Evolutionary conservation across 495 filamentous ascomycete species (phyloP), one percentile per base, ranked within the genome.

Genomic region (Letharia lupina): DNA sequence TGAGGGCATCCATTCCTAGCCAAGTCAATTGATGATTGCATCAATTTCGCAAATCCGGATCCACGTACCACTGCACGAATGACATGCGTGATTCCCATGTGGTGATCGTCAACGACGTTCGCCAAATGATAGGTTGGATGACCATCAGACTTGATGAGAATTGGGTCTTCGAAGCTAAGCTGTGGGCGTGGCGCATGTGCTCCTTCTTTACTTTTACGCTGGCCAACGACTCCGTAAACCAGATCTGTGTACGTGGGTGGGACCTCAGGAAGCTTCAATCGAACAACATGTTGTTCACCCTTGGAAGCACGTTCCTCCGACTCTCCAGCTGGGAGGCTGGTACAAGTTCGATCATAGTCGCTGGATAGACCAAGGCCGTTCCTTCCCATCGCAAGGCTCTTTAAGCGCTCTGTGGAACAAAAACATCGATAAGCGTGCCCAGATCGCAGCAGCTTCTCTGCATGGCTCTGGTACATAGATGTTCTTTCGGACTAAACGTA

Each of bases 41-140:
- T 50, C 11, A 18, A 61, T 8, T 20, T 39, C 52, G 37, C n/a
- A 8, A 40, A 20, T 60, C 40, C 13, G n/a, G 47, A 18, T 40
- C 12, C n/a, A 31, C 87, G 73, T 75, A 90, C 91, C 11, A 87
- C 84, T 60, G 91, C 94, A 50, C 94, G 85, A 61, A 98, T 89
- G 35, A 98, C 95, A 76, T 97, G 93, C 6, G 91, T 98, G 72
- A 98, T 95, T 61, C 89, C 75, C 94, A 98, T 98, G 60, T 83
- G 77, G 73, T 95, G 90, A 74, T 98, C 94, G 74, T 98, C 94
- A 31, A 98, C 87, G 35, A 98, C 93, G 75, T 97, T 98, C 6
- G 94, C 94, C 62, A 98, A 86, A 74, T 98, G 94, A 72, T 98
- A 98, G 12, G 94, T 98, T 1, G 94, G 94, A 62, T 87, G 86